Evolutionary conservation across 179 eudicot genomes (phyloP).

Genomic region (Sideroxylon spinosum): DNA sequence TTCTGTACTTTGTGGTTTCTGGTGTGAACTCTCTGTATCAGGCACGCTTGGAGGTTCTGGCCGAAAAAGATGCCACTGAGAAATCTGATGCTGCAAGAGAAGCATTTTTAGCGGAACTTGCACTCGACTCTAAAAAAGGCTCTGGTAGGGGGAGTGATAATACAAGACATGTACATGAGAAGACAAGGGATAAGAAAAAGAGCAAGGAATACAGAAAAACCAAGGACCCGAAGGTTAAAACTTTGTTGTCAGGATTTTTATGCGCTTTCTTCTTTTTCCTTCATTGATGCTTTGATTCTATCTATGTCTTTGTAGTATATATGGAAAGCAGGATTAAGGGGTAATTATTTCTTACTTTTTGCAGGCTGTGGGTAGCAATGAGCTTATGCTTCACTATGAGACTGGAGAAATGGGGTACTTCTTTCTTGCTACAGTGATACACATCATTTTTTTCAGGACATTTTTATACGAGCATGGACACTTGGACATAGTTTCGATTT

Average conservation of each 20-base stretch:
- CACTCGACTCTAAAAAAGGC: constrained; percentile 70
- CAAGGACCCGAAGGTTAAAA: constrained; percentile 69
- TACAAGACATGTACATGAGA: constrained; percentile 54
- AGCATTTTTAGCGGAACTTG: constrained; percentile 95
- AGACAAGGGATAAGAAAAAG: constrained; percentile 73
- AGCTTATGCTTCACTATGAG: constrained; percentile 35
- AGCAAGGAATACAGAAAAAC: constrained; percentile 59
- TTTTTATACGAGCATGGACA: not conserved
- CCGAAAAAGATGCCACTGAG: constrained; percentile 89
- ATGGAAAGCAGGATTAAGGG: not conserved
- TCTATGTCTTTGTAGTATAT: not conserved
- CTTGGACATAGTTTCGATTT: constrained; percentile 6
- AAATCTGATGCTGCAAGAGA: constrained; percentile 98
- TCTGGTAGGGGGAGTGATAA: constrained; percentile 43
- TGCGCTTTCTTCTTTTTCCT: not conserved
- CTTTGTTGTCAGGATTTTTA: constrained; percentile 1
- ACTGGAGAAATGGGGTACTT: constrained; percentile 48
- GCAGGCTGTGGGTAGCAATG: constrained; percentile 55
- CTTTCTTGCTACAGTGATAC: constrained; percentile 12
- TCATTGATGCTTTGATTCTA: not conserved
- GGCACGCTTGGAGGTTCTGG: constrained; percentile 85
- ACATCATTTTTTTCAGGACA: not conserved
- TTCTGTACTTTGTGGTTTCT: not conserved
- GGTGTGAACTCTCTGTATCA: constrained; percentile 23
- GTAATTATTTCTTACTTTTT: constrained; percentile 23